These are phyloP conservation scores for Cardiospermum halicacabum DNA, from an alignment of 345 rosid genomes.

Conservation along the genomic window DNA sequence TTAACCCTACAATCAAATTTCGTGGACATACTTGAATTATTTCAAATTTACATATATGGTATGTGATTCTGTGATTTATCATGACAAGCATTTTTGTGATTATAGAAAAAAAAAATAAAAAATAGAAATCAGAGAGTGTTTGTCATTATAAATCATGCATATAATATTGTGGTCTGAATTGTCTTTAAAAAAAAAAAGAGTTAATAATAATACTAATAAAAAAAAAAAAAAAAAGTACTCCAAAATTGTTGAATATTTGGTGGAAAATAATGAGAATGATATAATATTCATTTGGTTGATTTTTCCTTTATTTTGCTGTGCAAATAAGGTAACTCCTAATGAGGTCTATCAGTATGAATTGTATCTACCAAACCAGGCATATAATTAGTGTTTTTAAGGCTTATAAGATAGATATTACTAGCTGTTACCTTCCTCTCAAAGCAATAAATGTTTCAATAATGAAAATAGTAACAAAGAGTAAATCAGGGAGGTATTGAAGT, in stretches of 20 bases:
- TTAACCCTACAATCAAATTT: background rate
- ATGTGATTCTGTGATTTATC: background rate
- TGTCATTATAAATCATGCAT: background rate
- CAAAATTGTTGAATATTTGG: too few species aligned
- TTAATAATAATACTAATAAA: too few species aligned
- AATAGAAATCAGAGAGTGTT: background rate
- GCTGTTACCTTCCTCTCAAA: background rate
- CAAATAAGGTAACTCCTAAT: too few species aligned
- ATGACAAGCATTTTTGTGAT: background rate
- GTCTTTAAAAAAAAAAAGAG: too few species aligned
- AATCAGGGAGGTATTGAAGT: background rate
- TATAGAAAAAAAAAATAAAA: background rate
- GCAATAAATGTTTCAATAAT: background rate
- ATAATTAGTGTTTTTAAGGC: too few species aligned
- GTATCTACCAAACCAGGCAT: too few species aligned
- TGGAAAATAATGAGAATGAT: too few species aligned
- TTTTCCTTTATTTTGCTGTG: too few species aligned
- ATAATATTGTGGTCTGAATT: background rate
- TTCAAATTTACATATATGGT: background rate
- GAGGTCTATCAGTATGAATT: too few species aligned
- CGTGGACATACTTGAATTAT: background rate
- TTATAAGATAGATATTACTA: background rate
- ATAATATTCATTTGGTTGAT: too few species aligned
- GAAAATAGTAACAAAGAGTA: too few species aligned
- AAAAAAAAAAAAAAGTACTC: too few species aligned